Percentiles rank a stretch among this genome's conserved stretches.
Conservation (phyloP, 768 basidiomycete genomes). For the Lentinula raphanica region DNA sequence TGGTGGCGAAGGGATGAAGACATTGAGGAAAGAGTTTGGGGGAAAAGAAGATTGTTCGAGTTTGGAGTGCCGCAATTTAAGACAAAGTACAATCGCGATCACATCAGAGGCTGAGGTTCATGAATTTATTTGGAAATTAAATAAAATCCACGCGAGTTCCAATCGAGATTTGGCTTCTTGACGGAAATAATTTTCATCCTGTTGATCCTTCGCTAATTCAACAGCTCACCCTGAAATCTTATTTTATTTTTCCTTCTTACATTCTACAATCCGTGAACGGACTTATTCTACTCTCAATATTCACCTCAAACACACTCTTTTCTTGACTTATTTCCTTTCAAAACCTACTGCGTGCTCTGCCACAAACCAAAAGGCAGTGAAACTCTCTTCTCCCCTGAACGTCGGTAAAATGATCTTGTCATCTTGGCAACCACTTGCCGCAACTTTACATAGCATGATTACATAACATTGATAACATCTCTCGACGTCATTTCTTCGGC, state of each 20-base stretch:
- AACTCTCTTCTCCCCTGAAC: neutral
- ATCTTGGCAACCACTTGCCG: neutral
- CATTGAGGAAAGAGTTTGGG: conserved; percentile 33
- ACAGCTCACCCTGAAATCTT: too few relatives aligned
- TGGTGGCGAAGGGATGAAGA: conserved; percentile 64
- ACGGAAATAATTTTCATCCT: neutral
- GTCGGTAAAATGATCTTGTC: neutral
- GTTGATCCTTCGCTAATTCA: neutral
- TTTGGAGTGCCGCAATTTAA: conserved; percentile 32
- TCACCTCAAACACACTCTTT: neutral
- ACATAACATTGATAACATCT: neutral
- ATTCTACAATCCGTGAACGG: too few relatives aligned
- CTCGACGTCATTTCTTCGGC: neutral
- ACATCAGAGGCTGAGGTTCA: conserved; percentile 38
- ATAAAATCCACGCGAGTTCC: neutral
- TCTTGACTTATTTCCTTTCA: too few relatives aligned
- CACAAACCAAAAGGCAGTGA: neutral
- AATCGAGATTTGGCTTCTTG: neutral
- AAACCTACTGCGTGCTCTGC: too few relatives aligned
- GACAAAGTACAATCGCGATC: conserved; percentile 55
- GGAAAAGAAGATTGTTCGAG: conserved; percentile 35
- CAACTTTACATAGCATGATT: neutral
- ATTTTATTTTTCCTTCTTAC: too few relatives aligned
- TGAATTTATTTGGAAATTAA: neutral
- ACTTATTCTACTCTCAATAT: too few relatives aligned